Base-by-base conservation (phyloP, 2,329 filamentous ascomycete species). In the Nakataea oryzae region DNA sequence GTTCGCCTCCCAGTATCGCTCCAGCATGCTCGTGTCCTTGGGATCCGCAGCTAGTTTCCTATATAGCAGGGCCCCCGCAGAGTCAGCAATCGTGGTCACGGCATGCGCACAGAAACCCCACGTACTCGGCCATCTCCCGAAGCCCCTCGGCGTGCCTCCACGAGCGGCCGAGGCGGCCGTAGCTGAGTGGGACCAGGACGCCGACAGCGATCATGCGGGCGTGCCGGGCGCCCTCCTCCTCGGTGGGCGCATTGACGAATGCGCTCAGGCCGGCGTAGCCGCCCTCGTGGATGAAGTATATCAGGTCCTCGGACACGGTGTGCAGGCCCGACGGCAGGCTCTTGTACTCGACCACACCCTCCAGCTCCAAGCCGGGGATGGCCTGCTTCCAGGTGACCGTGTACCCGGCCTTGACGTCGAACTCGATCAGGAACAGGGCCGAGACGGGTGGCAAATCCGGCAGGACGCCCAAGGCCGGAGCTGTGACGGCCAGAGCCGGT, bases 121-220 rank as follows among this genome's bases (percentile, higher is more conserved):
- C 79, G 67, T 79, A 91, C 86, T 79, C 80, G 60, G 91, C 90
- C 73, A 97, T 81, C 29, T 83, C 80, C 75, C 90, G 89, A 65
- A 99, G 74, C 26, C 78, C 82, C 62, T 89, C 84, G 7, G 91
- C 92, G 76, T 97, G 92, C 67, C 88, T 84, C 95, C 95, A 99
- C 61, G 88, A 89, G 66, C 93, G 85, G 4, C 95, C 95, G 27
- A 97, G 78, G 62, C 92, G 84, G 28, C 93, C 93, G 70, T 90
- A 89, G 71, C 88, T 93, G 60, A 96, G 75, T 8, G 91, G 91
- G 1, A 97, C 92, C 67, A 99, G 78, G 30, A 93, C 85, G 54
- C 95, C 95, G 1, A 97, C 91, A 17, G 93, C 90, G 65, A 97
- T 86, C 86, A 99, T 97, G 68, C 89, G 86, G 59, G 95, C 95